Evolutionary conservation across 2,329 filamentous ascomycete genomes (phyloP).

Genomic region (Meredithiella fracta): DNA sequence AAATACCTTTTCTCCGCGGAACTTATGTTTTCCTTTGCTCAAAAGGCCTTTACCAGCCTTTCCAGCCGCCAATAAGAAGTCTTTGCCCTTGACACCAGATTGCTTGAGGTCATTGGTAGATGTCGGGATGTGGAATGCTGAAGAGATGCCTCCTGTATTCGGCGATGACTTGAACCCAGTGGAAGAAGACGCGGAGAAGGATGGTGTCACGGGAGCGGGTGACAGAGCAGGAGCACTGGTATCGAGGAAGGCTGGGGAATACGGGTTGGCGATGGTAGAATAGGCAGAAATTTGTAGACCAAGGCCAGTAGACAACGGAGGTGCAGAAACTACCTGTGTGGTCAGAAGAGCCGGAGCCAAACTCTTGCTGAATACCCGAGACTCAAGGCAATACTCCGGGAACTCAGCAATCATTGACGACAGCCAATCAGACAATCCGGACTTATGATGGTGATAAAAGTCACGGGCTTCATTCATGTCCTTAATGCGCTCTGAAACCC

Average conservation of each 20-base stretch:
- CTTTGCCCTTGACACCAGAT: conserved; percentile 62
- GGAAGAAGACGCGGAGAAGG: conserved; percentile 17
- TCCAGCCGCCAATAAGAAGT: conserved; percentile 70
- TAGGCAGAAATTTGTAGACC: background rate
- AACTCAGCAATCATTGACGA: conserved; percentile 20
- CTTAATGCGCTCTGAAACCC: background rate
- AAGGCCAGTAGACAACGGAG: conserved; percentile 20
- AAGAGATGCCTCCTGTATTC: conserved; percentile 21
- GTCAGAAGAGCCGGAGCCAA: conserved; percentile 3
- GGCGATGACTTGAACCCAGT: conserved; percentile 11
- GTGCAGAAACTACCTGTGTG: conserved; percentile 17
- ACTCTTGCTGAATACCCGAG: conserved; percentile 19
- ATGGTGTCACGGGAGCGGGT: conserved; percentile 18
- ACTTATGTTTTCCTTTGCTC: conserved; percentile 76
- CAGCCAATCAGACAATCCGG: conserved; percentile 9
- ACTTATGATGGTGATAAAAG: conserved; percentile 2
- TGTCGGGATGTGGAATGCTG: conserved; percentile 21
- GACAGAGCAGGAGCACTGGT: conserved; percentile 24
- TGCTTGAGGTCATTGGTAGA: conserved; percentile 31
- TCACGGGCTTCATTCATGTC: conserved; percentile 10
- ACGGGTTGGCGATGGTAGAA: conserved; percentile 24
- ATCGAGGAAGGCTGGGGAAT: conserved; percentile 41
- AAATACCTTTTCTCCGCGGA: conserved; percentile 78
- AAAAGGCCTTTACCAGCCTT: conserved; percentile 83
- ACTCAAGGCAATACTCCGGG: conserved; percentile 31